These are phyloP conservation scores for Kodamaea arcana DNA, from an alignment of 1,139 yeast genomes.

Conservation along the genomic window DNA sequence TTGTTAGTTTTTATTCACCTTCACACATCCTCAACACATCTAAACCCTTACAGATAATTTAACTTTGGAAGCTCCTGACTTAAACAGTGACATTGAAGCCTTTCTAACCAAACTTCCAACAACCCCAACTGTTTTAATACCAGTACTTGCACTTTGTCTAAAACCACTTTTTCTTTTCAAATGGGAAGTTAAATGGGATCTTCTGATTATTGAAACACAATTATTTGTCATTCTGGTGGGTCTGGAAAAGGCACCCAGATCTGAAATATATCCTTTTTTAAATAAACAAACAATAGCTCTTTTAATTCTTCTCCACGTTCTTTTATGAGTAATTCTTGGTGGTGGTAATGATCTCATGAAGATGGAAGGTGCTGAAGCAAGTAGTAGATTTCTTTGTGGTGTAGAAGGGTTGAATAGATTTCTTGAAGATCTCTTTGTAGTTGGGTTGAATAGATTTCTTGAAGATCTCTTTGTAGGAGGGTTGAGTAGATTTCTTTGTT, in stretches of 20 bases:
- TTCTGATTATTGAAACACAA: slow-evolving; percentile 23
- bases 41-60: slow-evolving; percentile 17
- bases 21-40: too few species aligned
- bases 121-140: slow-evolving; percentile 22
- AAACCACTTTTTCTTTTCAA: slow-evolving; percentile 14
- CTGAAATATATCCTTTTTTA: slow-evolving; percentile 23
- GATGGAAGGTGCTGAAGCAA: too few species aligned
- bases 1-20: too few species aligned
- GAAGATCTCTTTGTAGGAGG: too few species aligned
- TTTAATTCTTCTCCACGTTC: slow-evolving; percentile 36
- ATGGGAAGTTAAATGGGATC: slow-evolving; percentile 21
- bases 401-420: too few species aligned
- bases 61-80: slow-evolving; percentile 12
- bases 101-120: slow-evolving; percentile 23
- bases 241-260: slow-evolving; percentile 25
- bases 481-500: too few species aligned
- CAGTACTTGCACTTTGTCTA: slow-evolving; percentile 20
- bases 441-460: too few species aligned
- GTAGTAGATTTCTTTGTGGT: too few species aligned
- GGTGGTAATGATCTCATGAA: slow-evolving; percentile 43
- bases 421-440: too few species aligned
- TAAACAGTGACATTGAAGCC: slow-evolving; percentile 21
- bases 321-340: slow-evolving; percentile 34
- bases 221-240: slow-evolving; percentile 9
- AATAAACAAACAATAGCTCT: slow-evolving; percentile 27